Evolutionary conservation across 495 filamentous ascomycete species (phyloP).

Genomic region (Penicillium roqueforti): DNA sequence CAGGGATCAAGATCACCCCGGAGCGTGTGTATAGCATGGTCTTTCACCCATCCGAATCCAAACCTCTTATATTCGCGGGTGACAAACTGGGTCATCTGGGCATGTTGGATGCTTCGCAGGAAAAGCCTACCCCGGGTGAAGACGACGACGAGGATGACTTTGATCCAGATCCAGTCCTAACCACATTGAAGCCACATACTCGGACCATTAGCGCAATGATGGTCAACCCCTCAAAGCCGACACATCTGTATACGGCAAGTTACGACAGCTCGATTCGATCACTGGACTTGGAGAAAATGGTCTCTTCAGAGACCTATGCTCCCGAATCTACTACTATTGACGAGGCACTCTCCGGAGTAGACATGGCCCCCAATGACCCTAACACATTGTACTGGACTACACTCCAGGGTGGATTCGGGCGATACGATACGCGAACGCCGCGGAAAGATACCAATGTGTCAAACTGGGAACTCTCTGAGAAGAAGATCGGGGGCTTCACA

Average conservation of each 20-base stretch:
- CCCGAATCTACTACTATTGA: conserved; percentile 65
- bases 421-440: conserved; percentile 67
- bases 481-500: conserved; percentile 94
- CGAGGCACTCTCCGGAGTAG: conserved; percentile 73
- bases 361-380: conserved; percentile 65
- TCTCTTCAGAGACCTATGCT: conserved; percentile 74
- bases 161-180: conserved; percentile 67
- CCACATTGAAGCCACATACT: conserved; percentile 82
- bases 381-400: conserved; percentile 85
- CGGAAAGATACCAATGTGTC: conserved; percentile 45
- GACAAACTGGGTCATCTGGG: conserved; percentile 94
- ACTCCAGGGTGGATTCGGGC: conserved; percentile 71
- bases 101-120: conserved; percentile 86
- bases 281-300: conserved; percentile 74
- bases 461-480: conserved; percentile 74
- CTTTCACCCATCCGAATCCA: conserved; percentile 82
- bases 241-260: conserved; percentile 73
- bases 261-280: conserved; percentile 92
- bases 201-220: conserved; percentile 83
- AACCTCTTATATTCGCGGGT: conserved; percentile 88
- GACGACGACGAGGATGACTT: conserved; percentile 62
- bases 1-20: conserved; percentile 88
- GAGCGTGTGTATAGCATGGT: conserved; percentile 84
- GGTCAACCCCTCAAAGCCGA: conserved; percentile 65
- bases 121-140: conserved; percentile 51